Percentiles rank a stretch among this genome's conserved stretches.
phyloP scores from a whole-genome alignment of 768 basidiomycete genomes.

The Tephrocybe rancida region DNA sequence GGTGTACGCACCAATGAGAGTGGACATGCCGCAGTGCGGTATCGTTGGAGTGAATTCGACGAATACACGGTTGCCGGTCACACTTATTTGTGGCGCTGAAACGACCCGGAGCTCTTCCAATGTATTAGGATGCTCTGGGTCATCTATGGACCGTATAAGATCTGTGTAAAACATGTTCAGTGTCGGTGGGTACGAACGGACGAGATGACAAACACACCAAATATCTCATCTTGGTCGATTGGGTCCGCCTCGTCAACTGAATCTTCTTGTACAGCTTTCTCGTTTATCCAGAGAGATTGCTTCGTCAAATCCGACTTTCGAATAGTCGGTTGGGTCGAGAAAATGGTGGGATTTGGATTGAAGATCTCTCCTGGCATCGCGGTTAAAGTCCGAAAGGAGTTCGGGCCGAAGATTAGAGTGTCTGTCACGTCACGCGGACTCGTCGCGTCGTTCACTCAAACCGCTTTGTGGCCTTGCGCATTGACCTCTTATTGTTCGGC shows the following conservation, averaged over 20 bases:
- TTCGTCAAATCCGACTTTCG: constrained; percentile 42
- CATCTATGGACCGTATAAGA: constrained; percentile 87
- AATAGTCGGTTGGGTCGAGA: constrained; percentile 51
- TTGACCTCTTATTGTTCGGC: not conserved
- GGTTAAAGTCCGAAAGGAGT: constrained; percentile 12
- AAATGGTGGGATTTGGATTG: constrained; percentile 92
- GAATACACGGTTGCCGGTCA: constrained; percentile 61
- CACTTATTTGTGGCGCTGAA: constrained; percentile 79
- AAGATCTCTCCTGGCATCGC: constrained; percentile 62
- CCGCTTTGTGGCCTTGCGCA: not conserved
- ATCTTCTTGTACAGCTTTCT: constrained; percentile 42
- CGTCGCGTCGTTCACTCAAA: constrained; percentile 19
- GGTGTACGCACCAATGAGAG: constrained; percentile 76
- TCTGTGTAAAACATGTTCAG: constrained; percentile 47
- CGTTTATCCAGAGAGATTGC: constrained; percentile 67
- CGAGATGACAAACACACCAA: constrained; percentile 51
- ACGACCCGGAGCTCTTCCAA: constrained; percentile 96
- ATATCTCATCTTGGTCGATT: constrained; percentile 93
- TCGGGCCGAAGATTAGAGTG: constrained; percentile 16
- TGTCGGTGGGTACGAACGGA: not conserved
- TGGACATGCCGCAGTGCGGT: constrained; percentile 97
- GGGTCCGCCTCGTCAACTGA: constrained; percentile 60
- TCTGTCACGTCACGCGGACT: constrained; percentile 27
- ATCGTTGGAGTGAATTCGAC: constrained; percentile 98
- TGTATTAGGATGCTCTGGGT: constrained; percentile 93